Evolutionary conservation across 2,329 filamentous ascomycete species (phyloP).

Genomic region (Xylogone sp.): DNA sequence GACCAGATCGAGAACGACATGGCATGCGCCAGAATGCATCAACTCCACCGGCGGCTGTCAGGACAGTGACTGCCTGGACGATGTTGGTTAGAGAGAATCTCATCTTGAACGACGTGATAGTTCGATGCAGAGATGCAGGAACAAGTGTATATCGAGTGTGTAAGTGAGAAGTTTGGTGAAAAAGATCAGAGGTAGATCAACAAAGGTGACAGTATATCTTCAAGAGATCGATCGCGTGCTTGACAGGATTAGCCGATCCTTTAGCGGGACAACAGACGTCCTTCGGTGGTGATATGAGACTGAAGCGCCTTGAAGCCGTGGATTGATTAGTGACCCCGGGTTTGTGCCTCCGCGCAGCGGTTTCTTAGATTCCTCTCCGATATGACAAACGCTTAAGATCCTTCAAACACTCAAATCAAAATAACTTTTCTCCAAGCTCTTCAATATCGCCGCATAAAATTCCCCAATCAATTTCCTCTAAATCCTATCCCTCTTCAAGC

Average conservation of each 20-base stretch:
- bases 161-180: not conserved
- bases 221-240: not conserved
- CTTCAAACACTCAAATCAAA: not conserved
- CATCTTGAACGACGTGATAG: constrained; percentile 1
- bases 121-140: not conserved
- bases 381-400: not conserved
- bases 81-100: constrained; percentile 4
- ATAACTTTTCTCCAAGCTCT: not conserved
- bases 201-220: not conserved
- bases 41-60: constrained; percentile 22
- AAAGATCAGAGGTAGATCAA: not conserved
- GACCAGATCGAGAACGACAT: constrained; percentile 66
- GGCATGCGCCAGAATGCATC: constrained; percentile 88
- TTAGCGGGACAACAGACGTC: not conserved
- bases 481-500: too few species aligned
- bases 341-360: not conserved
- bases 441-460: too few species aligned
- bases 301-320: not conserved
- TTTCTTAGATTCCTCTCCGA: not conserved
- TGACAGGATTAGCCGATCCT: not conserved
- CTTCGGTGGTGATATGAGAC: not conserved
- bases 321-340: not conserved
- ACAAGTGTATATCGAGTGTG: too few species aligned
- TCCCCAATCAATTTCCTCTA: too few species aligned
- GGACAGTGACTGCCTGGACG: constrained; percentile 4